Base-by-base conservation (phyloP, 2,329 filamentous ascomycete genomes). In the Fusarium agapanthi region DNA sequence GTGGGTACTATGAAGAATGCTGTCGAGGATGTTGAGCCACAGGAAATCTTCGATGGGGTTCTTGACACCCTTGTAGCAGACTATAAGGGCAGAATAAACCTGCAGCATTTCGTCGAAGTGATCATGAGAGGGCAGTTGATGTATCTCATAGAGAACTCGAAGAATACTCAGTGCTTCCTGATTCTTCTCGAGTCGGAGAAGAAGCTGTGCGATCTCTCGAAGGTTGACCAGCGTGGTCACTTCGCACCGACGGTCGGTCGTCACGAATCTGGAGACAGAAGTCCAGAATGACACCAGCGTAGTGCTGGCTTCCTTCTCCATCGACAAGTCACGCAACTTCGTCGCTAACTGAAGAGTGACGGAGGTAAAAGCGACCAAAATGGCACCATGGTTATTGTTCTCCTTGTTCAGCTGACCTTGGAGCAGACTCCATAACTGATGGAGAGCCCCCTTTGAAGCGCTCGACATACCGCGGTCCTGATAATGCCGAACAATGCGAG, bases 1-100 rank as follows among this genome's bases (percentile, higher is more conserved):
- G 4, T 22, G 22, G 1, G 37, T 32, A 9, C 18, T 20, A 43
- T 55, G 37, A 5, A 55, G 37, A 32, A 55, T 55, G 3, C 53
- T 44, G 24, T 44, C 53, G 1, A 55, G 53, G 15, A 55, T 55
- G 16, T 55, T 55, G 4, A 55, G 37, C 53, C 53, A 55, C 16
- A 55, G 13, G 5, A 55, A 55, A 5, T 55, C 53, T 0, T 55
- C 53, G 8, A 55, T 55, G 0, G 53, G 53, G 53, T 55, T 55
- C 28, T 55, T 55, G 11, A 55, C 53, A 32, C 53, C 53, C 22
- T 55, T 55, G 28, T 55, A 55, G 26, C 53, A 55, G 37, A 55
- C 37, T 0, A 55, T 55, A 0, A 55, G 53, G 0, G 37, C 53
- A 16, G 53, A 44, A 1, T 55, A 55, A 0, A 55, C 53, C 8